These are phyloP conservation scores for Metschnikowia sp. DNA, from an alignment of 805 yeast genomes.

Conservation along the genomic window DNA sequence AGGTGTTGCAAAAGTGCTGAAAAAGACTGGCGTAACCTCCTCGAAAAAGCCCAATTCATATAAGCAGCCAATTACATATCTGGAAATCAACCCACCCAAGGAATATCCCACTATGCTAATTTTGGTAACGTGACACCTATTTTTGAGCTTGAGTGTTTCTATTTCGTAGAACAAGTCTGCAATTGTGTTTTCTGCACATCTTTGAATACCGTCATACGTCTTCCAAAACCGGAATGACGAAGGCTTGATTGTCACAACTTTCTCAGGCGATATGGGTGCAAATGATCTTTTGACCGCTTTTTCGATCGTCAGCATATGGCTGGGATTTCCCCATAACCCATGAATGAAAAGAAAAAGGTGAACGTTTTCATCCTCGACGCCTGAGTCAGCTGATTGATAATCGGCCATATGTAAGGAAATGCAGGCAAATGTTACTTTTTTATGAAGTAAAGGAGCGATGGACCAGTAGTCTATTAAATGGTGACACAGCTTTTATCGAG, in stretches of 20 bases:
- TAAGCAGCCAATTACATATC: slow-evolving; percentile 77
- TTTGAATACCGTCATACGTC: slow-evolving; percentile 40
- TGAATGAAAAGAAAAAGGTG: slow-evolving; percentile 41
- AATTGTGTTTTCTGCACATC: slow-evolving; percentile 34
- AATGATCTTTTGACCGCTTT: slow-evolving; percentile 38
- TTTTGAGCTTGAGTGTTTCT: slow-evolving; percentile 32
- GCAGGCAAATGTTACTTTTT: too few relatives aligned
- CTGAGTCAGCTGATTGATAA: neutral
- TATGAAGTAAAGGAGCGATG: too few relatives aligned
- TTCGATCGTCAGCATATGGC: slow-evolving; percentile 63
- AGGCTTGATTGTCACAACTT: slow-evolving; percentile 35
- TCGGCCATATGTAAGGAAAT: too few relatives aligned
- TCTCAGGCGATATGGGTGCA: slow-evolving; percentile 24
- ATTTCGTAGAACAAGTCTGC: slow-evolving; percentile 39
- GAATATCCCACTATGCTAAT: slow-evolving; percentile 86
- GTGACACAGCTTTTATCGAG: too few relatives aligned
- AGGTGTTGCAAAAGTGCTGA: slow-evolving; percentile 51
- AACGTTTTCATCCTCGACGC: slow-evolving; percentile 16
- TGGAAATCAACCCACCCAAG: slow-evolving; percentile 78
- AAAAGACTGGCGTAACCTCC: slow-evolving; percentile 53
- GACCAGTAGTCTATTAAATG: too few relatives aligned
- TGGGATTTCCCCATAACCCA: slow-evolving; percentile 71
- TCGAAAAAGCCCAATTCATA: slow-evolving; percentile 52
- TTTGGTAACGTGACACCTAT: slow-evolving; percentile 45
- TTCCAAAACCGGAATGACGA: slow-evolving; percentile 42